These are phyloP conservation scores for Paxillus rubicundulus DNA, from an alignment of 768 basidiomycete species.

Conservation along the genomic window DNA sequence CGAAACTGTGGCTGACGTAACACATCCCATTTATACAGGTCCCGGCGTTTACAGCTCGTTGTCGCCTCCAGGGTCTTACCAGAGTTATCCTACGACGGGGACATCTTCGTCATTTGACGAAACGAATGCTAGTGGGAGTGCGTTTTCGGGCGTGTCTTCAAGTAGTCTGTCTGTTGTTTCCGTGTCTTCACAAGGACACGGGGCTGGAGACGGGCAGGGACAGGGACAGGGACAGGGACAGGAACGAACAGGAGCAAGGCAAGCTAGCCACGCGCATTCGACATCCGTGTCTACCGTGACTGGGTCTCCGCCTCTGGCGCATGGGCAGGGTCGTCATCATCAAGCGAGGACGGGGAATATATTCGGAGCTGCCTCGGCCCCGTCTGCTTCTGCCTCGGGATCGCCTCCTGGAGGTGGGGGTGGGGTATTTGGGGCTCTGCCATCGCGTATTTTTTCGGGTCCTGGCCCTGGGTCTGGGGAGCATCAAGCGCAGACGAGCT, in stretches of 20 bases:
- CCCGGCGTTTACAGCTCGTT: conserved; percentile 11
- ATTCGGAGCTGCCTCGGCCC: not conserved
- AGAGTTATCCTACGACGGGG: conserved; percentile 16
- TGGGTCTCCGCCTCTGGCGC: conserved; percentile 14
- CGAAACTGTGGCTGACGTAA: conserved; percentile 9
- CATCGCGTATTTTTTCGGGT: not conserved
- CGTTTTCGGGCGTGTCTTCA: conserved; percentile 12
- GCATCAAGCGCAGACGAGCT: conserved; percentile 1
- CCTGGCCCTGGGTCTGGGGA: not conserved
- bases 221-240: not conserved
- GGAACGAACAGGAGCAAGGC: not conserved
- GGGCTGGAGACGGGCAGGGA: not conserved
- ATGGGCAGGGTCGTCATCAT: not conserved
- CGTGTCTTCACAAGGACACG: conserved; percentile 8
- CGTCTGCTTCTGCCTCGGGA: not conserved
- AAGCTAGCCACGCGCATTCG: conserved; percentile 17
- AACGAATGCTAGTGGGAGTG: conserved; percentile 6
- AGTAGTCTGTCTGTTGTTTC: conserved; percentile 1
- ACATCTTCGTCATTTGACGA: conserved; percentile 20
- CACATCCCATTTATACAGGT: conserved; percentile 10
- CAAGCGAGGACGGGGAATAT: not conserved
- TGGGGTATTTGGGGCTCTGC: not conserved
- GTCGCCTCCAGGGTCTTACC: conserved; percentile 25
- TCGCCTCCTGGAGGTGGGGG: not conserved
- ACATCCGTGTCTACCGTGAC: conserved; percentile 26